phyloP scores from a whole-genome alignment of 2,329 filamentous ascomycete genomes.

The Gremmenia infestans region DNA sequence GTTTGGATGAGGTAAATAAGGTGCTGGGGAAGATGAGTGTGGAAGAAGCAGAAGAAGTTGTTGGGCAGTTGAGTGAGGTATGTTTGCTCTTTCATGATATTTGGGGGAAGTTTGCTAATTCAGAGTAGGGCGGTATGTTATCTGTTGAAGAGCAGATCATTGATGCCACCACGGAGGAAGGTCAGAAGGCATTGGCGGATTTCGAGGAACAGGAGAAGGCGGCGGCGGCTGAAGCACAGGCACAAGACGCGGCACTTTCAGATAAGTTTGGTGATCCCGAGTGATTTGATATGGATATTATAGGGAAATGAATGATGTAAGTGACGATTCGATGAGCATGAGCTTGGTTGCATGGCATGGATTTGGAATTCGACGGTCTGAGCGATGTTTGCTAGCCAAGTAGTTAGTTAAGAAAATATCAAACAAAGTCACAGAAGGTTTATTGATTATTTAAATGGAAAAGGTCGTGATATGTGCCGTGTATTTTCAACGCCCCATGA shows the following conservation, averaged over 20 bases:
- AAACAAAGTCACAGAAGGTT: background rate
- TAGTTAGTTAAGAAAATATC: slow-evolving; percentile 1
- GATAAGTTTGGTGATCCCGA: slow-evolving; percentile 33
- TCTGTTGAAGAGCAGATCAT: slow-evolving; percentile 92
- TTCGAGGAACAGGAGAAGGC: slow-evolving; percentile 55
- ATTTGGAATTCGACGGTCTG: background rate
- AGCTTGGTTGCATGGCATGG: background rate
- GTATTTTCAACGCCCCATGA: slow-evolving; percentile 31
- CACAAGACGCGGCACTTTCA: slow-evolving; percentile 10
- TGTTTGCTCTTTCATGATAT: slow-evolving; percentile 21
- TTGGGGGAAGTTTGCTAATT: slow-evolving; percentile 1
- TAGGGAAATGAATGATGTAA: background rate
- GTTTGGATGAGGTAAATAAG: slow-evolving; percentile 81
- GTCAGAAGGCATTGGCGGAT: slow-evolving; percentile 70
- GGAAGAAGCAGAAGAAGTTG: slow-evolving; percentile 79
- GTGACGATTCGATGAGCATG: background rate
- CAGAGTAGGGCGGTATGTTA: slow-evolving; percentile 67
- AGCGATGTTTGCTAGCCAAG: background rate
- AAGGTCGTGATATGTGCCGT: slow-evolving; percentile 23
- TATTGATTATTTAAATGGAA: background rate
- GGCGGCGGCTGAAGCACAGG: slow-evolving; percentile 13
- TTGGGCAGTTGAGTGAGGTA: slow-evolving; percentile 71
- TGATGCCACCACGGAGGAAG: slow-evolving; percentile 87
- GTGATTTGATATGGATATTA: slow-evolving; percentile 15
- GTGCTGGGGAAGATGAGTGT: slow-evolving; percentile 85